Conservation (phyloP, 306 rosid genomes). For the Styphnolobium japonicum region DNA sequence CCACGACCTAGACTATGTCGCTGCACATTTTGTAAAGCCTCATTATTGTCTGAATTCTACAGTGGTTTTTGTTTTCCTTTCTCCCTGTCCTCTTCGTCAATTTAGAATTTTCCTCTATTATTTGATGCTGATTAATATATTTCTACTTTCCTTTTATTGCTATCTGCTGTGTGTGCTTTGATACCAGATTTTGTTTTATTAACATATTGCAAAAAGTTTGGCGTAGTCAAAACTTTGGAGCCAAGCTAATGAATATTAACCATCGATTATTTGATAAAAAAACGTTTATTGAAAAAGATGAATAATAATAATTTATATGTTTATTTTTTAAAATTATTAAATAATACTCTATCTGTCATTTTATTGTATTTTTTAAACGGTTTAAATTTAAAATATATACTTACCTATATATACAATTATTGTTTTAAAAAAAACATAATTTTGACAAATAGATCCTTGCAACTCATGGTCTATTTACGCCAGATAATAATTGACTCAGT, state of each 20-base stretch:
- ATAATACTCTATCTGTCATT: too few relatives aligned
- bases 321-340: too few relatives aligned
- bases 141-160: too few relatives aligned
- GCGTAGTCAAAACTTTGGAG: not conserved
- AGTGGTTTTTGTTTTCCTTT: not conserved
- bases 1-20: not conserved
- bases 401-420: too few relatives aligned
- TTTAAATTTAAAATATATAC: too few relatives aligned
- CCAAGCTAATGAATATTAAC: not conserved
- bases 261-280: not conserved
- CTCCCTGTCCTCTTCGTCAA: not conserved
- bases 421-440: too few relatives aligned
- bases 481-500: too few relatives aligned
- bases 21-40: not conserved
- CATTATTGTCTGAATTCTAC: constrained; percentile 1
- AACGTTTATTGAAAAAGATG: not conserved
- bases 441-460: too few relatives aligned
- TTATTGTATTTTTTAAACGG: too few relatives aligned
- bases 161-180: not conserved
- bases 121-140: not conserved
- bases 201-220: not conserved
- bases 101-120: not conserved
- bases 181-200: not conserved
- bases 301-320: not conserved
- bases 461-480: too few relatives aligned